Evolutionary conservation across 2,329 filamentous ascomycete genomes (phyloP), one percentile per base, ranked within the genome.

Genomic region (Dendryphion nanum): DNA sequence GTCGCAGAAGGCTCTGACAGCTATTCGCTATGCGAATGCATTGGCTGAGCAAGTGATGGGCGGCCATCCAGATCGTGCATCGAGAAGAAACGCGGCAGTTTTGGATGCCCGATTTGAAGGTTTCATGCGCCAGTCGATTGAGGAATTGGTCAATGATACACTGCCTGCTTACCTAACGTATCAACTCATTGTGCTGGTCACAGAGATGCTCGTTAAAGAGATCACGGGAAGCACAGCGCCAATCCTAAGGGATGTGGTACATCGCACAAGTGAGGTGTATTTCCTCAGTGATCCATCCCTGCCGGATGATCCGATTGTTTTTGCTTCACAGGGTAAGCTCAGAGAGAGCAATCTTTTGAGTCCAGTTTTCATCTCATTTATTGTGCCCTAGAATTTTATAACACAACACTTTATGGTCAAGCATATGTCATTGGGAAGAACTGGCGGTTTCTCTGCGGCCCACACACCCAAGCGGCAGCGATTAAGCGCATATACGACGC

Each of bases 401-500:
- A 76, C 29, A 83, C 81, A 5, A 87, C 83, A 0, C 82, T 87
- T 49, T 88, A 88, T 53, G 82, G 82, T 3, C 78, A 83, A 68
- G 75, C 75, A 33, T 86, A 88, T 55, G 76, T 80, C 2, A 75
- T 89, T n/a, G 85, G 85, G 0, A 78, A 82, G 18, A 88, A 89
- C 47, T 89, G 85, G 51, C 78, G 85, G 6, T 88, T 89, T 52
- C 73, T 89, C 2, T 85, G 89, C 59, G 85, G 86, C 0, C 84
- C 84, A 0, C 79, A 77, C 50, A 86, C 85, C 5, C 81, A 82
- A 43, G 72, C 69, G 0, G 72, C 76, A 40, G 83, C 82, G 30
- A 71, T 85, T 0, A 65, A 71, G 35, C 72, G 85, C 35, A 70
- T 89, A 12, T 70, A 76, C 17, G 76, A 82, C 33, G 80, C 79